A percentile compares a stretch with the other conserved stretches of the same genome.
Evolutionary conservation across 2,329 filamentous ascomycete species (phyloP).

Genomic region (Calonectria pauciramosa): DNA sequence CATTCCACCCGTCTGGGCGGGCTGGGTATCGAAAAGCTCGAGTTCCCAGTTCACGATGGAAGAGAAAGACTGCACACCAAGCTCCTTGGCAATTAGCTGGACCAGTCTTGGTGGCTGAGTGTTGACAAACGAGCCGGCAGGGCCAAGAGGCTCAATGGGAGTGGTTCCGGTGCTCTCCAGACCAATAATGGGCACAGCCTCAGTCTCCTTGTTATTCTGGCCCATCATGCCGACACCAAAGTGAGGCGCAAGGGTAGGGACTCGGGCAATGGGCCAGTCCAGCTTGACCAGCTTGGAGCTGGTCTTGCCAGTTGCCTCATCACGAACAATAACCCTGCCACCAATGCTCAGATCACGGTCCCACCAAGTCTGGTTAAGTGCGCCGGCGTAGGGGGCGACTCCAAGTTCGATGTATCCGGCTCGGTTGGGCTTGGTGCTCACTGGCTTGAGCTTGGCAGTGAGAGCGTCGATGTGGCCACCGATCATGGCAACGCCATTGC

Average conservation of each 20-base stretch:
- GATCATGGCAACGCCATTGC: conserved; percentile 89
- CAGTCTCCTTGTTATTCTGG: conserved; percentile 85
- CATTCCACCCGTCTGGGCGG: conserved; percentile 85
- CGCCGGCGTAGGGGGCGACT: conserved; percentile 93
- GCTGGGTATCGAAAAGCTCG: conserved; percentile 92
- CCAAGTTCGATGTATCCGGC: conserved; percentile 91
- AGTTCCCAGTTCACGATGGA: conserved; percentile 96
- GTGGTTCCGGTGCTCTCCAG: conserved; percentile 75
- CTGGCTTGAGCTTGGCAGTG: conserved; percentile 91
- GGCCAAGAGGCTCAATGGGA: conserved; percentile 64
- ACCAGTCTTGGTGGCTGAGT: conserved; percentile 91
- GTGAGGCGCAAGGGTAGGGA: conserved; percentile 93
- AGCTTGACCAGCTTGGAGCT: conserved; percentile 87
- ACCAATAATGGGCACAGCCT: conserved; percentile 94
- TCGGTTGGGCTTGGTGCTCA: conserved; percentile 86
- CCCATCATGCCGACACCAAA: conserved; percentile 84
- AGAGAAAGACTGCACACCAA: conserved; percentile 79
- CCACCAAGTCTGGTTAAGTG: conserved; percentile 93
- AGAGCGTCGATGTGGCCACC: conserved; percentile 95
- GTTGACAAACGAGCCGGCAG: conserved; percentile 78
- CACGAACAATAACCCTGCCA: conserved; percentile 87
- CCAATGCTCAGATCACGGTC: conserved; percentile 94
- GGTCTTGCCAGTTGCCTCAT: conserved; percentile 81
- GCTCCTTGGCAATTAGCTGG: conserved; percentile 81
- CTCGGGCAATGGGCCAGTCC: conserved; percentile 92